Percentiles rank a stretch among this genome's conserved stretches.
phyloP scores from a whole-genome alignment of 139 green algal species.

The Picochlorum sp. region DNA sequence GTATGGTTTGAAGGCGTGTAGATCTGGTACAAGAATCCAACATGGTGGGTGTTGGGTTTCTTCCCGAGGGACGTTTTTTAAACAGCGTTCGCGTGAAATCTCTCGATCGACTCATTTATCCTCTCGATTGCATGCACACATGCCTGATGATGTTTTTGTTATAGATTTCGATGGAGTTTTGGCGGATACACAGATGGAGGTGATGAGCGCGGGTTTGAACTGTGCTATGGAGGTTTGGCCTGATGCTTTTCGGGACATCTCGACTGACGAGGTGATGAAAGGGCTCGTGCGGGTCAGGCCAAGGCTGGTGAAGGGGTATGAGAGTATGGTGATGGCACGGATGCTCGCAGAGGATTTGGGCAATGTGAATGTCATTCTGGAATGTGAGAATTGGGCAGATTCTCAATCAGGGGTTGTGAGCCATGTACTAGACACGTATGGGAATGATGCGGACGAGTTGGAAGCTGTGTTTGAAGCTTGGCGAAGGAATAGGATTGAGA shows the following conservation, averaged over 20 bases:
- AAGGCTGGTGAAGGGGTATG: constrained; percentile 51
- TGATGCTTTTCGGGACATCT: constrained; percentile 19
- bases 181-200: constrained; percentile 54
- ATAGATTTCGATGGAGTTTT: constrained; percentile 71
- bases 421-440: constrained; percentile 22
- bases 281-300: constrained; percentile 36
- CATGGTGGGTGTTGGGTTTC: no score
- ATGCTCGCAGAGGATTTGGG: constrained; percentile 41
- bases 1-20: no score
- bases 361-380: constrained; percentile 7
- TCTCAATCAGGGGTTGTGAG: constrained; percentile 23
- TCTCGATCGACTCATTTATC: no score
- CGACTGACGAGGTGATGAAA: neutral
- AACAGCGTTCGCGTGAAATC: no score
- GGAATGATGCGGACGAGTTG: constrained; percentile 15
- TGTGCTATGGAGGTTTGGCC: constrained; percentile 42
- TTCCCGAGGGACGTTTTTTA: no score
- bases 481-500: neutral
- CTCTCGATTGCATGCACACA: neutral
- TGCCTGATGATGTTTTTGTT: constrained; percentile 47
- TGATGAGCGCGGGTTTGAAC: constrained; percentile 30
- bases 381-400: constrained; percentile 33
- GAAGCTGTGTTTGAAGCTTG: constrained; percentile 34
- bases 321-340: constrained; percentile 52
- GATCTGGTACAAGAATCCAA: no score